These are phyloP conservation scores for Lichenothelia convexa DNA, from an alignment of 495 filamentous ascomycete genomes.

Conservation along the genomic window DNA sequence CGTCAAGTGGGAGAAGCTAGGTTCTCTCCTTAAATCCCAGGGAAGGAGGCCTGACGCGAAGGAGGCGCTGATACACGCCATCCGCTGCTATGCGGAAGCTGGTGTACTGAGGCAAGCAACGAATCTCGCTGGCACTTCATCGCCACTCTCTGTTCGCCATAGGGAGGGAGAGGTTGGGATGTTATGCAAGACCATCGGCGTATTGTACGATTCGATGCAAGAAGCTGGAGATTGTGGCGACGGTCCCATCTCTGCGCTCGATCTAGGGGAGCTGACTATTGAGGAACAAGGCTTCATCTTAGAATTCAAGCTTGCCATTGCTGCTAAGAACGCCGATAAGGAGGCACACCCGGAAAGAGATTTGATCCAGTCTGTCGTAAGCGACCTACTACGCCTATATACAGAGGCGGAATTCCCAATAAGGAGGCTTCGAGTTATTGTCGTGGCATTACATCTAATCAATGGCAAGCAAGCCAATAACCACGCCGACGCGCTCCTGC, in stretches of 20 bases:
- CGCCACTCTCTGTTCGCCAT: no score
- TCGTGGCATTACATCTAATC: constrained; percentile 9
- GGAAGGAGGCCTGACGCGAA: constrained; percentile 9
- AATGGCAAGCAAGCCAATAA: neutral
- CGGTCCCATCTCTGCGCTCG: constrained; percentile 19
- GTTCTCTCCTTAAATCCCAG: constrained; percentile 25
- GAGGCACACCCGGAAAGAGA: neutral
- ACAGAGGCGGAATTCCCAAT: constrained; percentile 11
- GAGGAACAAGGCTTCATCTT: constrained; percentile 30
- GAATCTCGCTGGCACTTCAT: no score
- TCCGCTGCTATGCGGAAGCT: constrained; percentile 28
- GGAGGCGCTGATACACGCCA: constrained; percentile 16
- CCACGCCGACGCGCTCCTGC: constrained; percentile 18
- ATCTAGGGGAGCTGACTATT: constrained; percentile 21
- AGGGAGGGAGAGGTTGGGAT: no score
- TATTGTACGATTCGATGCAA: constrained; percentile 25
- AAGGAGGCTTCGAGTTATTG: constrained; percentile 13
- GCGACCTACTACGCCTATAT: no score
- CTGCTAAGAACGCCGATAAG: constrained; percentile 5
- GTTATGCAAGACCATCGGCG: no score
- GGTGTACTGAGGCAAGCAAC: constrained; percentile 28
- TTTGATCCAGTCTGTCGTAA: no score
- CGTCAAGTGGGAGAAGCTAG: constrained; percentile 37
- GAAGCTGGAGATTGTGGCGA: neutral
- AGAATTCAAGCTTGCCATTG: constrained; percentile 37